These are phyloP conservation scores for Microbotryum scabiosae DNA, from an alignment of 1,284 basidiomycete genomes.

Conservation along the genomic window DNA sequence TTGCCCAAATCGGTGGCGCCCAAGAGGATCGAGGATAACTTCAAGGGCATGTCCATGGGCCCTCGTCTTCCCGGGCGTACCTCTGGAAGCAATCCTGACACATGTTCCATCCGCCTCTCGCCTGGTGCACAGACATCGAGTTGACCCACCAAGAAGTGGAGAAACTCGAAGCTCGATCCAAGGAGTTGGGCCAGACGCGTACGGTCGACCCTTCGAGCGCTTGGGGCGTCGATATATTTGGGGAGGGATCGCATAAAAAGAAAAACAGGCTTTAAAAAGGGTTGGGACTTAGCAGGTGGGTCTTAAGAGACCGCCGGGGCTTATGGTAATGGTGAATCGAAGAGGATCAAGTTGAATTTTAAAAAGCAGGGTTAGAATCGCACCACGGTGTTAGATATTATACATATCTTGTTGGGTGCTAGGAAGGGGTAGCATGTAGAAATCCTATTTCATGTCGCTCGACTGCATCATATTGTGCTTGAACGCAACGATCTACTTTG, in stretches of 20 bases:
- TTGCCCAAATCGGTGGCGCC: constrained; percentile 71
- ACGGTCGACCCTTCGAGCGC: constrained; percentile 53
- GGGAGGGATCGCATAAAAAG: too few species aligned
- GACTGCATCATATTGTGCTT: too few species aligned
- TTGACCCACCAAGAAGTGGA: constrained; percentile 53
- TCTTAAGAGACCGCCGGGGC: too few species aligned
- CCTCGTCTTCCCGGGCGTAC: constrained; percentile 42
- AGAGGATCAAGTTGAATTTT: too few species aligned
- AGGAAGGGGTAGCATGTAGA: too few species aligned
- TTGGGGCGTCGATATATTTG: constrained; percentile 48
- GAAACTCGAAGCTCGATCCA: constrained; percentile 54
- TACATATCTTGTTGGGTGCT: too few species aligned
- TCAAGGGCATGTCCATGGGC: constrained; percentile 41
- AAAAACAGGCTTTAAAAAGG: not conserved
- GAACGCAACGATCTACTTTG: too few species aligned
- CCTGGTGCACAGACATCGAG: constrained; percentile 44
- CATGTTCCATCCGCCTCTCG: not conserved
- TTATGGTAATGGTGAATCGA: too few species aligned
- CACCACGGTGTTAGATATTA: too few species aligned
- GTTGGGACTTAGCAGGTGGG: too few species aligned
- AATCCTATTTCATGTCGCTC: too few species aligned
- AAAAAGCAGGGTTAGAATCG: too few species aligned
- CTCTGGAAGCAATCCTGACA: constrained; percentile 16
- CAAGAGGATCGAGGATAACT: constrained; percentile 61
- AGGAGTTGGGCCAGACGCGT: constrained; percentile 49